These are phyloP conservation scores for Termitomyces titanicus DNA, from an alignment of 768 basidiomycete genomes.

Conservation along the genomic window DNA sequence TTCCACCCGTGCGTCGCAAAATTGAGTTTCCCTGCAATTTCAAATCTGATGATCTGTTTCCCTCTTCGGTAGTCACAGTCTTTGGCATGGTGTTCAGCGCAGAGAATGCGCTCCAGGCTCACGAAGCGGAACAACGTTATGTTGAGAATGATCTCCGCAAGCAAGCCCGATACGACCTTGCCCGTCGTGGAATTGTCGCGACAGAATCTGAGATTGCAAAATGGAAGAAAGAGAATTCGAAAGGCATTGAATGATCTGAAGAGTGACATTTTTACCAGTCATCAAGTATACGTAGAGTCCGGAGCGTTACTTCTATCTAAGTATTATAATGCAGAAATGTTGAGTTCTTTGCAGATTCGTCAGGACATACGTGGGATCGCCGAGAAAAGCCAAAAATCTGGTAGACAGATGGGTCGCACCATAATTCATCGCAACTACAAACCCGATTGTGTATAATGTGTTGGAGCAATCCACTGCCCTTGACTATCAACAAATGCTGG, in stretches of 20 bases:
- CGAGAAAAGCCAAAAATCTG: background rate
- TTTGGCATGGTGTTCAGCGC: constrained; percentile 74
- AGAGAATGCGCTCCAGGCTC: constrained; percentile 69
- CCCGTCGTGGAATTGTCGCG: constrained; percentile 67
- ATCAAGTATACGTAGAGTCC: background rate
- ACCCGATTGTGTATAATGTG: constrained; percentile 26
- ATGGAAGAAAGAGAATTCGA: constrained; percentile 53
- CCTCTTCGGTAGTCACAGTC: constrained; percentile 40
- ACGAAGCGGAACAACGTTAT: constrained; percentile 62
- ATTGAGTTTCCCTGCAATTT: background rate
- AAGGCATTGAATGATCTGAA: constrained; percentile 1
- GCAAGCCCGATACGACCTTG: constrained; percentile 72
- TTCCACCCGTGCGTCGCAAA: constrained; percentile 52
- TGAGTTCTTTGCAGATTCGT: background rate
- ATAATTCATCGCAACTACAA: constrained; percentile 11
- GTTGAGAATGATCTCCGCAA: constrained; percentile 68
- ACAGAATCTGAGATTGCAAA: constrained; percentile 82
- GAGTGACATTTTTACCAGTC: background rate
- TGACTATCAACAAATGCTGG: constrained; percentile 29
- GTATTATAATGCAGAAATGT: background rate
- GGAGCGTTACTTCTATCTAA: background rate
- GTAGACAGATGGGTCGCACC: background rate
- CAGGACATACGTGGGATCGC: background rate
- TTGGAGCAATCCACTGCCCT: constrained; percentile 31
- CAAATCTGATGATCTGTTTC: background rate